These are phyloP conservation scores for Rhynchosporium secalis DNA, from an alignment of 2,329 filamentous ascomycete species.

Conservation along the genomic window DNA sequence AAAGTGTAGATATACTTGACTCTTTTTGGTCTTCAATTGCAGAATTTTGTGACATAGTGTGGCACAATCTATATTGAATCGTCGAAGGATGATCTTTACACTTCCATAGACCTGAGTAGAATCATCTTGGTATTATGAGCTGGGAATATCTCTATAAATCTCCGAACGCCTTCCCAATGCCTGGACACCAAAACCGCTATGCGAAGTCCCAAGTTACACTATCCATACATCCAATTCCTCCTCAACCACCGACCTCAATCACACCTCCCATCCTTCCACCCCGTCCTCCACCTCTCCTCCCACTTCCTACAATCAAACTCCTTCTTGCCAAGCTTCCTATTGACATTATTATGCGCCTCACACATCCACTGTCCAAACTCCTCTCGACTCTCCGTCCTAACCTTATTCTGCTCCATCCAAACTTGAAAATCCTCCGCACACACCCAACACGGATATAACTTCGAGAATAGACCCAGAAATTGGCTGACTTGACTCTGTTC, in stretches of 20 bases:
- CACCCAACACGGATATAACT: conserved; percentile 91
- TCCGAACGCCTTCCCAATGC: neutral
- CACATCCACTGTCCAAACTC: conserved; percentile 84
- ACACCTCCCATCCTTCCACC: conserved; percentile 72
- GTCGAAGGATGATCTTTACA: neutral
- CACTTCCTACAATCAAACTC: conserved; percentile 86
- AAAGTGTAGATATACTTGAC: neutral
- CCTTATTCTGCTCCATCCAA: conserved; percentile 70
- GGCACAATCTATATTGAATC: neutral
- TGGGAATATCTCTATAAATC: neutral
- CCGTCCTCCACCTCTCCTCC: conserved; percentile 93
- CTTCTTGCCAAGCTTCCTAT: conserved; percentile 85
- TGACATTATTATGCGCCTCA: conserved; percentile 84
- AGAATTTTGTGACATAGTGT: neutral
- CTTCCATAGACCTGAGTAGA: neutral
- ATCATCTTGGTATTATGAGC: conserved; percentile 1
- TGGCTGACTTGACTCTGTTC: conserved; percentile 75
- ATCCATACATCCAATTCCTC: neutral
- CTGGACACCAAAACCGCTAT: neutral
- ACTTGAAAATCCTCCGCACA: conserved; percentile 88
- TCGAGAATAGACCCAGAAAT: conserved; percentile 80
- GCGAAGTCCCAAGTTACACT: neutral
- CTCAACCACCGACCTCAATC: conserved; percentile 43
- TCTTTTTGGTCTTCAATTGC: neutral
- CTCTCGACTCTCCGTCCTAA: conserved; percentile 57